These are phyloP conservation scores for Pyricularia grisea DNA, from an alignment of 2,329 filamentous ascomycete genomes.

Conservation along the genomic window DNA sequence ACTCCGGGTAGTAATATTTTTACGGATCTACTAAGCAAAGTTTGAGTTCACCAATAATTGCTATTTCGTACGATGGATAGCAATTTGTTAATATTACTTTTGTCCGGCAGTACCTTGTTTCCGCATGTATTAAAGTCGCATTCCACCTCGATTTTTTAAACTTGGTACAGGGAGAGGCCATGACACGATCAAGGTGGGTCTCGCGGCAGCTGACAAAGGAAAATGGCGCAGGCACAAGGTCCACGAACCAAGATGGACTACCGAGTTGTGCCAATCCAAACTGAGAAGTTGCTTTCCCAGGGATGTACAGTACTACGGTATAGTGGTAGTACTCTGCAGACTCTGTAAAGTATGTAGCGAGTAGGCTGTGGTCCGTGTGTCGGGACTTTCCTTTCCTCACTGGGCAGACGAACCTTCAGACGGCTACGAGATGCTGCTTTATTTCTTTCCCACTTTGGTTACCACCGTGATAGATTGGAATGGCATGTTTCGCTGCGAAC, in stretches of 20 bases:
- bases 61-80: neutral
- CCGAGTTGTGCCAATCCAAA: neutral
- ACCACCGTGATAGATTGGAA: neutral
- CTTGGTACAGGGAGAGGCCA: neutral
- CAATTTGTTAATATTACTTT: neutral
- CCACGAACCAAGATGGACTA: neutral
- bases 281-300: neutral
- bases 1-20: neutral
- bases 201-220: neutral
- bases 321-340: too few species aligned
- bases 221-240: neutral
- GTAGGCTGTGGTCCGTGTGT: neutral
- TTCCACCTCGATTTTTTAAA: neutral
- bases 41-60: neutral
- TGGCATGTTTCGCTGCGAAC: neutral
- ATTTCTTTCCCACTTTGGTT: neutral
- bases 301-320: too few species aligned
- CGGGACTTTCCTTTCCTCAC: neutral
- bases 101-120: neutral
- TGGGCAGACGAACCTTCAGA: neutral
- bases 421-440: neutral
- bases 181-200: neutral
- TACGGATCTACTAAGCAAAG: neutral
- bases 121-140: neutral
- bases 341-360: neutral